Percentiles rank a stretch among this genome's conserved stretches.
phyloP scores from a whole-genome alignment of 257 asterid species.

The Gardenia jasminoides region DNA sequence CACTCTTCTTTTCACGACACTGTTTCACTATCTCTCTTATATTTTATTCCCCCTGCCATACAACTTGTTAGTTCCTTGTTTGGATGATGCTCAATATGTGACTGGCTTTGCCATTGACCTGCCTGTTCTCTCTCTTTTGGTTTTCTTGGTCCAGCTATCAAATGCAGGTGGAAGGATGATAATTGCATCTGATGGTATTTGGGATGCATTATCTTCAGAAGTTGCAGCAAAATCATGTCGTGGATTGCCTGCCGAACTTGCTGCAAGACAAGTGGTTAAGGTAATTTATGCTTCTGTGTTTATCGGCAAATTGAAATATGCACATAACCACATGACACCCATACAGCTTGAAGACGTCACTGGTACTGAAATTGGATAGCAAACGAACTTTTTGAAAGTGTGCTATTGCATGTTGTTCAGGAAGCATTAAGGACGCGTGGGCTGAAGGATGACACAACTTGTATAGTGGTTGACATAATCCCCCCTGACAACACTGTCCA shows the following conservation, averaged over 20 bases:
- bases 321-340: background rate
- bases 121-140: too few species aligned
- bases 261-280: constrained; percentile 97
- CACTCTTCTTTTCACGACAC: background rate
- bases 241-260: constrained; percentile 95
- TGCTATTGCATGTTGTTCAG: constrained; percentile 43
- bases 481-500: constrained; percentile 79
- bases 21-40: background rate
- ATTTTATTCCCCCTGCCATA: background rate
- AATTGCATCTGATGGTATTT: constrained; percentile 97
- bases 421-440: constrained; percentile 98
- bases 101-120: background rate
- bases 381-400: background rate
- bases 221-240: constrained; percentile 87
- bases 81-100: background rate
- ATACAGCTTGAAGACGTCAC: background rate
- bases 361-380: background rate
- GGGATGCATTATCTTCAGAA: constrained; percentile 94
- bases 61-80: background rate
- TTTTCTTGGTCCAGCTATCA: constrained; percentile 66
- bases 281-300: too few species aligned
- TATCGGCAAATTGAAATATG: too few species aligned
- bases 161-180: constrained; percentile 98
- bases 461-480: constrained; percentile 98
- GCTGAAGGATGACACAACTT: constrained; percentile 97